Conservation (phyloP, 257 asterid species). For the Buddleja alternifolia region DNA sequence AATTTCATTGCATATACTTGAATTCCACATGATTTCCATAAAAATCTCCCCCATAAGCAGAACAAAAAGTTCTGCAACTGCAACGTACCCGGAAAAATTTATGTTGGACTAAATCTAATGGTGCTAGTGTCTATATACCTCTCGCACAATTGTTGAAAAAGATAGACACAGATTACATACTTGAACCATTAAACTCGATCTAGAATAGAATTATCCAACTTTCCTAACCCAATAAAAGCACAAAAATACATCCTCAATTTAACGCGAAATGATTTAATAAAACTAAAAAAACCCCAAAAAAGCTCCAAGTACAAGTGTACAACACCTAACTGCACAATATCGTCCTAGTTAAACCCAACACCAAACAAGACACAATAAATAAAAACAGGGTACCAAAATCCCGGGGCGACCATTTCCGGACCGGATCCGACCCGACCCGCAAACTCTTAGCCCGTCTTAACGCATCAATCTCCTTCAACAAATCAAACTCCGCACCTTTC, state of each 20-base stretch:
- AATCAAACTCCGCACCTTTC: slow-evolving; percentile 80
- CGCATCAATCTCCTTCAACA: slow-evolving; percentile 90
- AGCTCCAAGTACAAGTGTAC: background rate
- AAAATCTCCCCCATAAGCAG: slow-evolving; percentile 28
- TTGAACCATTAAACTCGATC: too few species aligned
- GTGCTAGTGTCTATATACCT: too few species aligned
- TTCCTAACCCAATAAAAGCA: background rate
- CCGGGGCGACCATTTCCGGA: slow-evolving; percentile 72
- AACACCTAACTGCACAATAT: slow-evolving; percentile 62
- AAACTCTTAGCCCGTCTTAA: slow-evolving; percentile 90
- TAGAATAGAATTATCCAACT: too few species aligned
- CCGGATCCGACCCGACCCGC: slow-evolving; percentile 63
- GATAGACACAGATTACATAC: too few species aligned
- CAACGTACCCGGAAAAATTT: background rate
- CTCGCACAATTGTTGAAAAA: too few species aligned
- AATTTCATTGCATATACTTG: background rate
- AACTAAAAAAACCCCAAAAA: background rate
- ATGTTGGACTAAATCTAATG: too few species aligned
- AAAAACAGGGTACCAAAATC: slow-evolving; percentile 73
- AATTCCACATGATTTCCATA: background rate
- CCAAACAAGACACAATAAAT: slow-evolving; percentile 65
- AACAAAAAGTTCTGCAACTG: slow-evolving; percentile 44
- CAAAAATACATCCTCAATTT: background rate
- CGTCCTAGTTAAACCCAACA: slow-evolving; percentile 60
- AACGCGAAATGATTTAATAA: too few species aligned